Conservation (phyloP, 2,329 filamentous ascomycete genomes). For the Pyrenochaeta sp. region DNA sequence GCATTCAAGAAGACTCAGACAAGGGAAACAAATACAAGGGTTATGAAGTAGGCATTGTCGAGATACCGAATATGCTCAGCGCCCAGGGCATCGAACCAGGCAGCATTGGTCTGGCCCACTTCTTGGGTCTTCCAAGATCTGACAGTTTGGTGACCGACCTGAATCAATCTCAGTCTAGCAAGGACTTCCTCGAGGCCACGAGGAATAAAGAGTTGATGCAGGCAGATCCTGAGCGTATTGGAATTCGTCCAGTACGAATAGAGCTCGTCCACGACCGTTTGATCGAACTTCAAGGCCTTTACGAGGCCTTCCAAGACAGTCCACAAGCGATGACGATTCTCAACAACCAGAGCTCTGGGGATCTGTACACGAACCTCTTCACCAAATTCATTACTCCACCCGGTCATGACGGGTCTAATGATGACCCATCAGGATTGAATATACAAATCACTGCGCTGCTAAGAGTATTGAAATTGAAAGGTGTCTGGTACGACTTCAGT, state of each 20-base stretch:
- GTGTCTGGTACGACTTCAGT: slow-evolving; percentile 79
- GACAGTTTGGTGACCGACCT: slow-evolving; percentile 67
- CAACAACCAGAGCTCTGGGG: slow-evolving; percentile 60
- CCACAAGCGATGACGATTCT: slow-evolving; percentile 63
- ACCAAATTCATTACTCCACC: slow-evolving; percentile 54
- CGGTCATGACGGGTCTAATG: slow-evolving; percentile 51
- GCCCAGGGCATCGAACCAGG: slow-evolving; percentile 76
- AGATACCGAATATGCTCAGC: slow-evolving; percentile 76
- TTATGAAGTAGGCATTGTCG: slow-evolving; percentile 50
- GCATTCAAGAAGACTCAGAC: slow-evolving; percentile 18
- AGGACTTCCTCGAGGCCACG: slow-evolving; percentile 34
- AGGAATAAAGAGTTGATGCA: slow-evolving; percentile 58
- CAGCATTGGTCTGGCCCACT: slow-evolving; percentile 73
- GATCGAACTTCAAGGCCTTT: slow-evolving; percentile 59
- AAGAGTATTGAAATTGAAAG: slow-evolving; percentile 69
- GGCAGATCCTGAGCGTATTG: slow-evolving; percentile 47
- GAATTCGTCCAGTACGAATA: slow-evolving; percentile 47
- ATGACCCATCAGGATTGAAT: slow-evolving; percentile 68
- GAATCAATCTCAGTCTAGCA: slow-evolving; percentile 56
- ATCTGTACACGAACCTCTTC: slow-evolving; percentile 58
- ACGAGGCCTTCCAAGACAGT: slow-evolving; percentile 61
- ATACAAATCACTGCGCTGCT: slow-evolving; percentile 76
- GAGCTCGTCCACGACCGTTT: slow-evolving; percentile 46
- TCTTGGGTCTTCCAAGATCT: slow-evolving; percentile 70
- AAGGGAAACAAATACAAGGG: slow-evolving; percentile 28